Evolutionary conservation across 2,329 filamentous ascomycete genomes (phyloP).

Genomic region (Verticillium nonalfalfae): DNA sequence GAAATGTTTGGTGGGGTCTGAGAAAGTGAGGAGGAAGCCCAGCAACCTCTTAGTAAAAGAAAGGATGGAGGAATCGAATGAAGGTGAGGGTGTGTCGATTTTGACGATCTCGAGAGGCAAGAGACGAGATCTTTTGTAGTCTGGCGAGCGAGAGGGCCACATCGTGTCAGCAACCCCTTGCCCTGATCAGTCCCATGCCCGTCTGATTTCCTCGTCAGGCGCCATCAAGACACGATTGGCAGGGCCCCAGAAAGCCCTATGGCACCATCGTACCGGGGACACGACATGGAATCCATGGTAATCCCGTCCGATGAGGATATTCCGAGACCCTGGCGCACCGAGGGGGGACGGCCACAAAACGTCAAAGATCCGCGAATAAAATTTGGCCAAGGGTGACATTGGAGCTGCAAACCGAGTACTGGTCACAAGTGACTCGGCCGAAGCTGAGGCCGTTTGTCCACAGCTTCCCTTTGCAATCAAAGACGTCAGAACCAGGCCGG

Average conservation of each 20-base stretch:
- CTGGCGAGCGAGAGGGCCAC: not conserved
- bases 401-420: not conserved
- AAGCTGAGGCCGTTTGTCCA: not conserved
- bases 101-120: not conserved
- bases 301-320: not conserved
- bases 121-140: not conserved
- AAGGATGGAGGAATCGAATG: not conserved
- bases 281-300: not conserved
- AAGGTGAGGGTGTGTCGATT: not conserved
- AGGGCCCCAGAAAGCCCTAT: not conserved
- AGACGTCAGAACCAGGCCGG: not conserved
- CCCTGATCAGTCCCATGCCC: not conserved
- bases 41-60: not conserved
- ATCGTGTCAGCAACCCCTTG: not conserved
- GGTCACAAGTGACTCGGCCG: not conserved
- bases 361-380: not conserved
- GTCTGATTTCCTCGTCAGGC: not conserved
- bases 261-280: not conserved
- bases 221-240: not conserved
- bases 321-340: not conserved
- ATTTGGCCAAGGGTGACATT: not conserved
- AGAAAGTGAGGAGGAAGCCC: not conserved
- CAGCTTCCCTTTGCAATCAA: not conserved
- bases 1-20: not conserved
- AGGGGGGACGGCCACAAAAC: not conserved